These are phyloP conservation scores for Takakia lepidozioides DNA, from an alignment of 225 moss, liverwort and hornwort species.

Conservation along the genomic window DNA sequence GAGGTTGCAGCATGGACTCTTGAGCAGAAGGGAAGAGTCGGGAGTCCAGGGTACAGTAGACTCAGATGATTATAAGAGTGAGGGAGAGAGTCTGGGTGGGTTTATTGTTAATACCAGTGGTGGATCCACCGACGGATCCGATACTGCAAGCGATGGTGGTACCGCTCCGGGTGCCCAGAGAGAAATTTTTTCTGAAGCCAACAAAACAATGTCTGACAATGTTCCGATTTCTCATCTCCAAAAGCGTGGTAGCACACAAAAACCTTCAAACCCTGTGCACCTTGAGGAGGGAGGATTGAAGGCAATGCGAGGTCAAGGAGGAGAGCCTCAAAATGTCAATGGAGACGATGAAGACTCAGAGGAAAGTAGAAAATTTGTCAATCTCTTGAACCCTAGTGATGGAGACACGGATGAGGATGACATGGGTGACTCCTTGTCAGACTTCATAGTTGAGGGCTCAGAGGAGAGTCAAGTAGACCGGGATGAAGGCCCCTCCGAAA, in stretches of 20 bases:
- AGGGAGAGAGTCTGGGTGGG: too few species aligned
- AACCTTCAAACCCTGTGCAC: not conserved
- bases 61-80: too few species aligned
- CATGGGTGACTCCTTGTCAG: not conserved
- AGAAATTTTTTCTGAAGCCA: not conserved
- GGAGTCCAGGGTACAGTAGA: not conserved
- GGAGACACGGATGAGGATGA: not conserved
- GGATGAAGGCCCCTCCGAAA: not conserved
- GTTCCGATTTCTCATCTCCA: not conserved
- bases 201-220: not conserved
- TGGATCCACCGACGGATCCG: not conserved
- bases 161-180: not conserved
- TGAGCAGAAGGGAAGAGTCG: not conserved
- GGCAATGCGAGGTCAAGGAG: not conserved
- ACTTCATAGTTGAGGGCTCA: not conserved
- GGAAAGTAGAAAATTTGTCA: not conserved
- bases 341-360: slow-evolving; percentile 1
- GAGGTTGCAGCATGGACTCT: not conserved
- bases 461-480: slow-evolving; percentile 2
- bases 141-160: not conserved
- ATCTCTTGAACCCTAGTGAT: not conserved
- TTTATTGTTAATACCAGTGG: too few species aligned
- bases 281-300: not conserved
- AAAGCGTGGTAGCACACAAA: not conserved
- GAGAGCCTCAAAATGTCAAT: too few species aligned